Conservation (phyloP, 2,329 filamentous ascomycete genomes). For the Dryadomyces sulphureus region DNA sequence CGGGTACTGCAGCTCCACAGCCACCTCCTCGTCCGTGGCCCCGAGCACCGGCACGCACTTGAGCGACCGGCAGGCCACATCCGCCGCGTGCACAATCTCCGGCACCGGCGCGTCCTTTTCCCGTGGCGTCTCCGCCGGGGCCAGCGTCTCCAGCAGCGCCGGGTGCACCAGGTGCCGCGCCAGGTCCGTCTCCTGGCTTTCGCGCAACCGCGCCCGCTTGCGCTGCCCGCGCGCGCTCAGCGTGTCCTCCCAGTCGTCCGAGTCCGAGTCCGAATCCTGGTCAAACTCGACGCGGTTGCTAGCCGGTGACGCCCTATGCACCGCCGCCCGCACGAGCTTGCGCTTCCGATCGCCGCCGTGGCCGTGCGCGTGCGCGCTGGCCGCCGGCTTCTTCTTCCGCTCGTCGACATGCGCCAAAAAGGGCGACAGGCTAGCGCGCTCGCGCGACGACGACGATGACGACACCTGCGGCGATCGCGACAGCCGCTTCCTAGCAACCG, state of each 20-base stretch:
- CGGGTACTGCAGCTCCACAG: constrained; percentile 70
- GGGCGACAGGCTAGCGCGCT: constrained; percentile 18
- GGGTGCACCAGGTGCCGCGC: constrained; percentile 28
- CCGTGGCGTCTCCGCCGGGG: constrained; percentile 1
- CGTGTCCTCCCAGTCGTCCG: constrained; percentile 32
- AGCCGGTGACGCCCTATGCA: constrained; percentile 26
- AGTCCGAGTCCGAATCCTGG: constrained; percentile 33
- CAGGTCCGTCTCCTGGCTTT: constrained; percentile 12
- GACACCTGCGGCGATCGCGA: constrained; percentile 12
- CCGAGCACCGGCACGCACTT: constrained; percentile 36
- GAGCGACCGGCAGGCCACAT: constrained; percentile 35
- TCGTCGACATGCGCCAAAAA: constrained; percentile 19
- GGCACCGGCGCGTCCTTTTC: constrained; percentile 29
- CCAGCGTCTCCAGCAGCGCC: constrained; percentile 21
- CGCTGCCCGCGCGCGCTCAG: constrained; percentile 33
- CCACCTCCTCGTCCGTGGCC: constrained; percentile 35
- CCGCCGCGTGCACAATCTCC: constrained; percentile 41
- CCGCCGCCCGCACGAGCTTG: constrained; percentile 22
- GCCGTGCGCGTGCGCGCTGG: too few species aligned
- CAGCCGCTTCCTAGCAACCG: constrained; percentile 11
- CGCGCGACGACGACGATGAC: constrained; percentile 1
- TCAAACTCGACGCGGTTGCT: constrained; percentile 34
- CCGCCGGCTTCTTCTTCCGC: constrained; percentile 10
- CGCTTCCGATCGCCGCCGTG: constrained; percentile 27
- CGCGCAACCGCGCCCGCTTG: constrained; percentile 17